Conservation (phyloP, 2,329 filamentous ascomycete species). For the Fusarium nygamai region DNA sequence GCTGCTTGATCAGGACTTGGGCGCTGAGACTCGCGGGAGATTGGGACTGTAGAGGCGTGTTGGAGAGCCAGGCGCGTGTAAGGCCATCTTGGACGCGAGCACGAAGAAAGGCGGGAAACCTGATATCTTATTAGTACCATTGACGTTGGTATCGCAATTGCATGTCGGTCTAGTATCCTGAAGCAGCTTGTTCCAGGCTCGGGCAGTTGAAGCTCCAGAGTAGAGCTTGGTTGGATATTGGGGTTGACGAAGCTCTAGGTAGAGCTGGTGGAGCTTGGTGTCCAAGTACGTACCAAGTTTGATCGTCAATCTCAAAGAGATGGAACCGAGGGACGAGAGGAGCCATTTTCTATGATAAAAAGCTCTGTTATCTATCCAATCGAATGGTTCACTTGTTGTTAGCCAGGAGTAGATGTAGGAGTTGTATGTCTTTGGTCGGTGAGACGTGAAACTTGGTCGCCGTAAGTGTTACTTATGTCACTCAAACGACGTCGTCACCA, state of each 20-base stretch:
- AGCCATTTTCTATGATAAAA: conserved; percentile 49
- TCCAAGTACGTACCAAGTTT: conserved; percentile 64
- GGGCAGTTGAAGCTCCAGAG: not conserved
- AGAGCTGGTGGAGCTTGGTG: conserved; percentile 1
- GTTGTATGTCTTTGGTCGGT: not conserved
- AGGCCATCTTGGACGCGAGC: conserved; percentile 72
- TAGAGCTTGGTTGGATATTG: not conserved
- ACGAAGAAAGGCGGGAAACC: conserved; percentile 74
- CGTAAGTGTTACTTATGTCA: not conserved
- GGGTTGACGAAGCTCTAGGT: not conserved
- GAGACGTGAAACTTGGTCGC: conserved; percentile 18
- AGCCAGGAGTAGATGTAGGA: not conserved
- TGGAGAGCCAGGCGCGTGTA: conserved; percentile 69
- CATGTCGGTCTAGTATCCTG: not conserved
- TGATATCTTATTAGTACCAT: conserved; percentile 44
- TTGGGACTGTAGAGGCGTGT: conserved; percentile 65
- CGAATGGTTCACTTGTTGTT: not conserved
- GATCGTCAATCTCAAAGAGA: conserved; percentile 75
- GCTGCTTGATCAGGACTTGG: conserved; percentile 61
- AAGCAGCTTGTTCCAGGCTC: not conserved
- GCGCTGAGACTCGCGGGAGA: conserved; percentile 72
- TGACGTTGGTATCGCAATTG: not conserved
- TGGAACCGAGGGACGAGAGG: conserved; percentile 67
- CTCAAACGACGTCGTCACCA: conserved; percentile 28
- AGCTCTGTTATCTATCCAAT: not conserved